Evolutionary conservation across 2,329 filamentous ascomycete species (phyloP).

Genomic region (Fusarium sp.): DNA sequence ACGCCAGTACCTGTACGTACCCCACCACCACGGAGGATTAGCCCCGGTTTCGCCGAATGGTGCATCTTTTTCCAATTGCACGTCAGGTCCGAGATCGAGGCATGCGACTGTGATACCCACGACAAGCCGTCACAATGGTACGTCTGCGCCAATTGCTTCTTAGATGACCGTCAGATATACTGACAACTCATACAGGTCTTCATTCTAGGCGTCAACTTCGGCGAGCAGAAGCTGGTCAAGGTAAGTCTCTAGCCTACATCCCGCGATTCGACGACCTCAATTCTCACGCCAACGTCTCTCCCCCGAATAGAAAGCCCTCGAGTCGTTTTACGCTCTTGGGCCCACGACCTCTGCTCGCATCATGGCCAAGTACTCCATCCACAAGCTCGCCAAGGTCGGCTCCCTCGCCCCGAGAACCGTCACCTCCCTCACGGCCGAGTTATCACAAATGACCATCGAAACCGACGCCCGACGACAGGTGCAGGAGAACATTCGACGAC

Average conservation of each 20-base stretch:
- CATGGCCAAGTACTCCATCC: constrained; percentile 90
- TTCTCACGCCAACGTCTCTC: constrained; percentile 24
- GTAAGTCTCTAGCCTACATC: constrained; percentile 60
- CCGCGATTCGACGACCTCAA: neutral
- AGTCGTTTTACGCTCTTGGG: constrained; percentile 89
- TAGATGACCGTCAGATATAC: too few relatives aligned
- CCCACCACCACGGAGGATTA: constrained; percentile 30
- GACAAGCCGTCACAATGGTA: constrained; percentile 41
- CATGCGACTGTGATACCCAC: constrained; percentile 37
- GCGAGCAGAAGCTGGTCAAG: constrained; percentile 84
- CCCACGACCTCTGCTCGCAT: constrained; percentile 76
- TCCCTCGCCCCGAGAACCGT: constrained; percentile 80
- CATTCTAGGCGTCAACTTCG: constrained; percentile 88
- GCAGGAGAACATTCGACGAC: constrained; percentile 84
- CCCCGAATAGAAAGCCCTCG: constrained; percentile 72
- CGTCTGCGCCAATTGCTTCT: neutral
- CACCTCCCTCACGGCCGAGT: constrained; percentile 83
- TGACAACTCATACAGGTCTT: constrained; percentile 70
- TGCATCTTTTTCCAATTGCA: constrained; percentile 37
- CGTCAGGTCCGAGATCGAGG: constrained; percentile 33
- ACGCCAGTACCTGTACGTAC: neutral
- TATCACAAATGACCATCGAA: constrained; percentile 94
- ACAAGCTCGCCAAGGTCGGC: constrained; percentile 83
- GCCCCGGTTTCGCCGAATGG: constrained; percentile 45
- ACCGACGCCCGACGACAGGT: constrained; percentile 84